Conservation (phyloP, 1,139 yeast genomes). For the Suhomyces taliae region DNA sequence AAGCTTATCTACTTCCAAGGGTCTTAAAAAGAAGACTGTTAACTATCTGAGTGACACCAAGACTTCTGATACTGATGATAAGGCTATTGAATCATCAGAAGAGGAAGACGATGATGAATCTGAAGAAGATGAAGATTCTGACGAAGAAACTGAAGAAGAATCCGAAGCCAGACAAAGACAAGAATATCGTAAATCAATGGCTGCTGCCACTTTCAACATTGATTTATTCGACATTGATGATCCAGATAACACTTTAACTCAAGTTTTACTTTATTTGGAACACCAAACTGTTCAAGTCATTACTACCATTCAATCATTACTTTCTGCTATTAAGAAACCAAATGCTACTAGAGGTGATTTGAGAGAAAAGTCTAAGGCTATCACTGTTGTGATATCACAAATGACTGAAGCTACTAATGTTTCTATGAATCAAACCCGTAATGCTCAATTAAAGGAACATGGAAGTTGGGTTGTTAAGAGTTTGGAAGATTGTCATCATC, state of each 20-base stretch:
- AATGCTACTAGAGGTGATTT: slow-evolving; percentile 76
- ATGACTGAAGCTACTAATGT: slow-evolving; percentile 90
- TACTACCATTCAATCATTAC: slow-evolving; percentile 79
- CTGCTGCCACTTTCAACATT: slow-evolving; percentile 61
- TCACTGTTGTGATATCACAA: slow-evolving; percentile 72
- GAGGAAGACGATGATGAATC: slow-evolving; percentile 16
- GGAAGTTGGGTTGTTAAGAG: slow-evolving; percentile 89
- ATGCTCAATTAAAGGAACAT: slow-evolving; percentile 79
- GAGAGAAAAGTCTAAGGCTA: slow-evolving; percentile 69
- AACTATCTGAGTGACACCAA: slow-evolving; percentile 15
- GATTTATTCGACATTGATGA: slow-evolving; percentile 78
- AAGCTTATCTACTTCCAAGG: slow-evolving; percentile 7
- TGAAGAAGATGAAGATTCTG: slow-evolving; percentile 17
- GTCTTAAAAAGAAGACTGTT: slow-evolving; percentile 12
- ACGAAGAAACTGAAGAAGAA: slow-evolving; percentile 22
- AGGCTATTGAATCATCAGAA: slow-evolving; percentile 6
- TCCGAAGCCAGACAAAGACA: slow-evolving; percentile 45
- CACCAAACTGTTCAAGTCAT: slow-evolving; percentile 94
- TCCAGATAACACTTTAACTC: slow-evolving; percentile 85
- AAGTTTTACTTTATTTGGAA: slow-evolving; percentile 81
- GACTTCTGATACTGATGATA: slow-evolving; percentile 10
- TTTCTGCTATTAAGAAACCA: slow-evolving; percentile 73
- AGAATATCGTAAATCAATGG: slow-evolving; percentile 51
- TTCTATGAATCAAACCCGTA: slow-evolving; percentile 87
- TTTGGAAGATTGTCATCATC: slow-evolving; percentile 77